Evolutionary conservation across 139 green algal genomes (phyloP).

Genomic region (Tetradesmus lagerheimii): DNA sequence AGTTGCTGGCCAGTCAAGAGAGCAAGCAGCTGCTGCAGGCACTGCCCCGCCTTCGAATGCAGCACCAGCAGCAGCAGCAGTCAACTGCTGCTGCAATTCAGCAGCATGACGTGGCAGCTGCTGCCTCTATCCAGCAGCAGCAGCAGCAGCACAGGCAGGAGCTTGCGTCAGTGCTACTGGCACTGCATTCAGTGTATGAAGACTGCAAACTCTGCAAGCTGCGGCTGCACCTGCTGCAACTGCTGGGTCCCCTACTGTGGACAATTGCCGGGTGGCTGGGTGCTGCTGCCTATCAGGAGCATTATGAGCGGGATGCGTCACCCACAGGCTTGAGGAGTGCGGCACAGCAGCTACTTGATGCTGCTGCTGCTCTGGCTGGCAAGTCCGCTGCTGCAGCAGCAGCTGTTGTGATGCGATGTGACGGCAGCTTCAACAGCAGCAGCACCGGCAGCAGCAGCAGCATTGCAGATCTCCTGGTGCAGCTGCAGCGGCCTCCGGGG

Average conservation of each 20-base stretch:
- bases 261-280: constrained; percentile 55
- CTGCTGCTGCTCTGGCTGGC: constrained; percentile 26
- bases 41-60: constrained; percentile 1
- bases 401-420: too few relatives aligned
- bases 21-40: not conserved
- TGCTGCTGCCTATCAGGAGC: constrained; percentile 62
- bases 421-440: constrained; percentile 17
- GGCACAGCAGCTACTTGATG: constrained; percentile 1
- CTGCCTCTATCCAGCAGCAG: not conserved
- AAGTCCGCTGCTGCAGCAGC: not conserved
- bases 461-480: not conserved
- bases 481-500: not conserved
- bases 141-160: not conserved
- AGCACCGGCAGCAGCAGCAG: constrained; percentile 12
- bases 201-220: constrained; percentile 78
- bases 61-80: constrained; percentile 35
- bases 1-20: constrained; percentile 2
- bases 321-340: constrained; percentile 22
- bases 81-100: not conserved
- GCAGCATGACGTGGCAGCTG: constrained; percentile 1
- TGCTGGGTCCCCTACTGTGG: constrained; percentile 59
- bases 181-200: constrained; percentile 81
- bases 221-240: constrained; percentile 56
- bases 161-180: constrained; percentile 57
- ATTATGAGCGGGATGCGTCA: constrained; percentile 75